Conservation (phyloP, 805 yeast genomes). For the Metahyphopichia silvanorum region DNA sequence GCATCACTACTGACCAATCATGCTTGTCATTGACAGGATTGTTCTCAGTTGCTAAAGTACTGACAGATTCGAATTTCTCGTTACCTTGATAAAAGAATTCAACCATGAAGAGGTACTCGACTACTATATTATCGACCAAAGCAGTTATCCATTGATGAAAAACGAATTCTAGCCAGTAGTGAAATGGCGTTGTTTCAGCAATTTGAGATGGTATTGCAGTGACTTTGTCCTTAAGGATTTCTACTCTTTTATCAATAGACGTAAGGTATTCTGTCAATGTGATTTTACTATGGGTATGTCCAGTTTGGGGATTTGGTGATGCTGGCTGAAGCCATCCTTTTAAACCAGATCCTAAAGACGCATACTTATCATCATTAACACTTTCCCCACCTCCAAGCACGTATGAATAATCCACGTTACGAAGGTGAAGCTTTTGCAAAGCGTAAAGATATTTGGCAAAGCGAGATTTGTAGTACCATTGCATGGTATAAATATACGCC, state of each 20-base stretch:
- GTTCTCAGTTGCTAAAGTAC: constrained; percentile 6
- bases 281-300: constrained; percentile 8
- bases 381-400: constrained; percentile 46
- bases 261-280: constrained; percentile 49
- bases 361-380: constrained; percentile 19
- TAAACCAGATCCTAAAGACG: constrained; percentile 18
- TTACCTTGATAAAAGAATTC: constrained; percentile 61
- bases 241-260: constrained; percentile 55
- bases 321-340: constrained; percentile 19
- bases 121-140: constrained; percentile 69
- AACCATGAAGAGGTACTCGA: constrained; percentile 68
- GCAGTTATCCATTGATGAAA: constrained; percentile 73
- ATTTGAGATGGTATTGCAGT: constrained; percentile 78
- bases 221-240: constrained; percentile 39
- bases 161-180: constrained; percentile 69
- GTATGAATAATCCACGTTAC: constrained; percentile 51
- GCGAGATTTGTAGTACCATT: constrained; percentile 84
- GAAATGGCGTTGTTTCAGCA: constrained; percentile 70
- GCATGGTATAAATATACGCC: constrained; percentile 86
- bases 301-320: constrained; percentile 2
- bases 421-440: constrained; percentile 58
- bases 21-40: constrained; percentile 5
- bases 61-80: constrained; percentile 29
- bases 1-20: constrained; percentile 38
- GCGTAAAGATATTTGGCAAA: constrained; percentile 76